Conservation (phyloP, 2,329 filamentous ascomycete species). For the Hymenoscyphus salicellus region DNA sequence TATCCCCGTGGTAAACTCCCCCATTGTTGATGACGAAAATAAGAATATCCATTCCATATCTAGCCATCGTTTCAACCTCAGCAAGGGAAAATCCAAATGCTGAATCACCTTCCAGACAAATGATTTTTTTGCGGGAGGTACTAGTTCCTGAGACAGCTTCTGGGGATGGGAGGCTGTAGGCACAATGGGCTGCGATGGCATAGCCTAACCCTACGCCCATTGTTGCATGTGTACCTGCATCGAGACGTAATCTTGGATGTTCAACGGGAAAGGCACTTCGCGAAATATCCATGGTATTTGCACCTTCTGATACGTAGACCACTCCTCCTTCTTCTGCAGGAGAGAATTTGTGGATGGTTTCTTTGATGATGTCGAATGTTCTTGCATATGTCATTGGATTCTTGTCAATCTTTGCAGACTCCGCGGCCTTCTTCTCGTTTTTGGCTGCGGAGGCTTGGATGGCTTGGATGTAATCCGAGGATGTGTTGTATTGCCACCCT, state of each 20-base stretch:
- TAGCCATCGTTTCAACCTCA: constrained; percentile 55
- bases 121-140: constrained; percentile 46
- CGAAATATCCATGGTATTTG: constrained; percentile 61
- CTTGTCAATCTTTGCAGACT: constrained; percentile 41
- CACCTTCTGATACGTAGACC: constrained; percentile 56
- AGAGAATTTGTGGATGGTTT: constrained; percentile 45
- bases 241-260: constrained; percentile 53
- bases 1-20: constrained; percentile 48
- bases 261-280: constrained; percentile 52
- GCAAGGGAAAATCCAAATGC: constrained; percentile 55
- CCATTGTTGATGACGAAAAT: constrained; percentile 57
- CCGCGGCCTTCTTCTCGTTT: constrained; percentile 46
- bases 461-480: constrained; percentile 36
- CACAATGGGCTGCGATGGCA: constrained; percentile 53
- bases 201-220: constrained; percentile 59
- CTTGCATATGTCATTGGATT: constrained; percentile 49
- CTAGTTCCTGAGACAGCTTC: constrained; percentile 36
- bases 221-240: constrained; percentile 57
- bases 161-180: constrained; percentile 47
- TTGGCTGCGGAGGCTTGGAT: constrained; percentile 40
- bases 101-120: constrained; percentile 54
- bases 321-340: constrained; percentile 46
- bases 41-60: constrained; percentile 52
- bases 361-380: constrained; percentile 52
- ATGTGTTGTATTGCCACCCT: constrained; percentile 44